Evolutionary conservation across 805 yeast species (phyloP), one percentile per base, ranked within the genome.

Genomic region (Ogataea chonburiensis): DNA sequence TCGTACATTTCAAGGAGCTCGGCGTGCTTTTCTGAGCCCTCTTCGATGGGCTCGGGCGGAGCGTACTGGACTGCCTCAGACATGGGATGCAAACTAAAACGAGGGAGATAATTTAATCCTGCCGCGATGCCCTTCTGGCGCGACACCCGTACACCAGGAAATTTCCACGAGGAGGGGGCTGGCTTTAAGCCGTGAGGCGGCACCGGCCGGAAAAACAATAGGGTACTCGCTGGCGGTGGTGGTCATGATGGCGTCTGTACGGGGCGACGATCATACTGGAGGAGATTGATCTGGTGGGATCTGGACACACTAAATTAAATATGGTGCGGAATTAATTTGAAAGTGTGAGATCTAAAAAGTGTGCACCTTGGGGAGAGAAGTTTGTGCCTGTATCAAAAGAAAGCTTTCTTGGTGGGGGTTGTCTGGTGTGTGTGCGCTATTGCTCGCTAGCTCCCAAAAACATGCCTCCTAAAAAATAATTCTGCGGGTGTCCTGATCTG

Each of bases 61-160:
- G 22, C 35, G 16, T 25, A 25, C 13, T 24, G 19, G 11, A 35
- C 29, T 16, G 24, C 28, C 10, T 21, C 26, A 10, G 24, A 14
- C 39, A 35, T 29, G 9, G n/a, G 11, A 9, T 9, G 8, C 15
- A 17, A 14, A 14, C 18, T 21, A 18, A 19, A 18, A 24, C 20
- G 9, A 34, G 22, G 38, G 38, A 34, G 24, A 34, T 27, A 27
- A 16, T 17, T 34, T 22, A 21, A 13, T 35, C 39, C 39, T 19
- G 15, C 28, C 34, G 39, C 30, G 29, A 28, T 25, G 34, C 19
- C 21, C 31, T 4, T 5, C 7, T 8, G 12, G 17, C 11, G 5
- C 11, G 4, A 35, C 34, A 35, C 18, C 39, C 26, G 17, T 35
- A 16, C 39, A 35, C 39, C 39, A 16, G 7, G 5, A 32, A 24